Evolutionary conservation across 1,284 basidiomycete species (phyloP).

Genomic region (Ustilago cynodontis): DNA sequence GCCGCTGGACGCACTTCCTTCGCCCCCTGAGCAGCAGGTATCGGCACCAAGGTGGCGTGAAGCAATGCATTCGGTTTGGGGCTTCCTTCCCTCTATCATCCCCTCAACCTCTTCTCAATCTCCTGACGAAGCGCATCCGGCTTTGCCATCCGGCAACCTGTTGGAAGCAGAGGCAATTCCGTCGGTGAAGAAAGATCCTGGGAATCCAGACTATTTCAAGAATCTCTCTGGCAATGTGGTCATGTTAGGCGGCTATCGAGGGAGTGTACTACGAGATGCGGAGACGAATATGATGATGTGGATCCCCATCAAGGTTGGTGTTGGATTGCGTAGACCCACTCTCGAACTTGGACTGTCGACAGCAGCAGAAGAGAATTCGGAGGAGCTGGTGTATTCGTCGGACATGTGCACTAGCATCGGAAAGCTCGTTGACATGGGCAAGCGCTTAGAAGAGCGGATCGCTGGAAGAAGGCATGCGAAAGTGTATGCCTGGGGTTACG

Average conservation of each 20-base stretch:
- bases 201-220: conserved; percentile 57
- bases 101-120: conserved; percentile 4
- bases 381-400: conserved; percentile 62
- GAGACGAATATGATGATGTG: conserved; percentile 64
- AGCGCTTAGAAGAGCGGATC: conserved; percentile 53
- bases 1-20: not conserved
- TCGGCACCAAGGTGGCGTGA: conserved; percentile 25
- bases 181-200: conserved; percentile 37
- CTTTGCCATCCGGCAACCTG: conserved; percentile 12
- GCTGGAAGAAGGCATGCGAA: conserved; percentile 46
- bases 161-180: conserved; percentile 55
- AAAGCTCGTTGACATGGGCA: conserved; percentile 66
- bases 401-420: conserved; percentile 63
- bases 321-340: conserved; percentile 62
- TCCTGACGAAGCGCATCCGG: not conserved
- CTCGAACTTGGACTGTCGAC: conserved; percentile 63
- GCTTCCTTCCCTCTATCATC: conserved; percentile 41
- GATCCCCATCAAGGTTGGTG: conserved; percentile 67
- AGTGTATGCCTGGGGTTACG: conserved; percentile 67
- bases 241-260: conserved; percentile 68
- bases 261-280: conserved; percentile 65
- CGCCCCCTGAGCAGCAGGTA: conserved; percentile 1
- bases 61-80: conserved; percentile 39
- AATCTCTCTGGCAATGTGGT: conserved; percentile 66
- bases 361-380: conserved; percentile 54